phyloP scores from a whole-genome alignment of 2,329 filamentous ascomycete species.

The Diaporthe ampelina region DNA sequence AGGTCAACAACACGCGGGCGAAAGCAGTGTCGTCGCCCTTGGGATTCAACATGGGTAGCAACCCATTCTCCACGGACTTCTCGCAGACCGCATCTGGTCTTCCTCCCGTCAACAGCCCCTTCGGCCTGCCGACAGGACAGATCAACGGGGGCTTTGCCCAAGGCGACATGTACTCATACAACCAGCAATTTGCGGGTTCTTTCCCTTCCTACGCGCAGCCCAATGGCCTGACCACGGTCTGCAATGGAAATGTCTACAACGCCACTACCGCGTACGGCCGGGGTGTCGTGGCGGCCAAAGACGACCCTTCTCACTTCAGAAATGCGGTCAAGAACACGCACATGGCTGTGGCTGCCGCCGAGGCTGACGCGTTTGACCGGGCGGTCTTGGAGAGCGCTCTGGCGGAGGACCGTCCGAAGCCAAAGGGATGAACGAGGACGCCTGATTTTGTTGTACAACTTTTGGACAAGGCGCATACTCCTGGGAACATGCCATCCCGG shows the following conservation, averaged over 20 bases:
- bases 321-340: conserved; percentile 43
- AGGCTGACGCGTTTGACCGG: conserved; percentile 44
- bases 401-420: conserved; percentile 26
- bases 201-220: conserved; percentile 34
- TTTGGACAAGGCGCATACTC: conserved; percentile 8
- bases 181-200: conserved; percentile 24
- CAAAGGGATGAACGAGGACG: conserved; percentile 34
- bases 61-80: conserved; percentile 49
- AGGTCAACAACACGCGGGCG: conserved; percentile 27
- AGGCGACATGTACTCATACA: conserved; percentile 29
- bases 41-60: conserved; percentile 27
- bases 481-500: not conserved
- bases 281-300: conserved; percentile 38
- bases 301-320: conserved; percentile 46
- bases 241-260: conserved; percentile 43
- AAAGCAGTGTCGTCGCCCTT: conserved; percentile 29
- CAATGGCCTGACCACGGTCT: conserved; percentile 26
- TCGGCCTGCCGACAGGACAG: conserved; percentile 45
- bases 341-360: conserved; percentile 41
- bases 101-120: conserved; percentile 51
- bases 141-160: conserved; percentile 26
- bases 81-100: conserved; percentile 47
- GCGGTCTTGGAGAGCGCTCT: conserved; percentile 44
- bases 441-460: not conserved
- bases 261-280: conserved; percentile 45